These are phyloP conservation scores for Selenicereus undatus DNA, from an alignment of 148 eudicot species.

Conservation along the genomic window DNA sequence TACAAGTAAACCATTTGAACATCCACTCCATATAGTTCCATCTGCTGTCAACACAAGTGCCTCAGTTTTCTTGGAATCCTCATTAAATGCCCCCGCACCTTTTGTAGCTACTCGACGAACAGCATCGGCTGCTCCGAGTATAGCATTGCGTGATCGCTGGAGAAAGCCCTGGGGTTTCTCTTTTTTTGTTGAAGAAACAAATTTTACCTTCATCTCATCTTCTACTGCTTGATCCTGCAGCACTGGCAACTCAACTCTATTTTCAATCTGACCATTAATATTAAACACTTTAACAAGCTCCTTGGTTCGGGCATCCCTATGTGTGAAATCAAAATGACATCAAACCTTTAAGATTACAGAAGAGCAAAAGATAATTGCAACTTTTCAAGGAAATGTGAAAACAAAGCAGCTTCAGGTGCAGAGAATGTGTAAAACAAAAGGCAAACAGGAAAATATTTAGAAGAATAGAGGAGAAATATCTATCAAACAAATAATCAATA, in stretches of 20 bases:
- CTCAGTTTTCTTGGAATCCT: conserved; percentile 83
- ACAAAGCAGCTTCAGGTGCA: background rate
- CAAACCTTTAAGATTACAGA: background rate
- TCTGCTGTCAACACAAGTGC: conserved; percentile 68
- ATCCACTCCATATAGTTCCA: conserved; percentile 88
- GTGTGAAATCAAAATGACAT: background rate
- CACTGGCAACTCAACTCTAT: conserved; percentile 67
- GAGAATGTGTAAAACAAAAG: background rate
- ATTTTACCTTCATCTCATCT: conserved; percentile 80
- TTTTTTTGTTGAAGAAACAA: conserved; percentile 59
- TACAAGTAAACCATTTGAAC: conserved; percentile 68
- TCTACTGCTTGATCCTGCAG: conserved; percentile 62
- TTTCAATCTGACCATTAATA: conserved; percentile 82
- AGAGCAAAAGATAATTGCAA: background rate
- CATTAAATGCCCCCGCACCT: conserved; percentile 70
- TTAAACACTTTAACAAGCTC: conserved; percentile 89
- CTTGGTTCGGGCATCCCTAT: conserved; percentile 98
- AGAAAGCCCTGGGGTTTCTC: conserved; percentile 85
- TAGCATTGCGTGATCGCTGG: conserved; percentile 87
- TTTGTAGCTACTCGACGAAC: conserved; percentile 89
- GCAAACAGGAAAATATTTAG: background rate
- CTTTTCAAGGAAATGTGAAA: background rate
- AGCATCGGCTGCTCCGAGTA: conserved; percentile 98
- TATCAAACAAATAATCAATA: background rate
- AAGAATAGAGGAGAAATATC: background rate